These are phyloP conservation scores for Cryphonectria carpinicola DNA, from an alignment of 2,329 filamentous ascomycete species.

Conservation along the genomic window DNA sequence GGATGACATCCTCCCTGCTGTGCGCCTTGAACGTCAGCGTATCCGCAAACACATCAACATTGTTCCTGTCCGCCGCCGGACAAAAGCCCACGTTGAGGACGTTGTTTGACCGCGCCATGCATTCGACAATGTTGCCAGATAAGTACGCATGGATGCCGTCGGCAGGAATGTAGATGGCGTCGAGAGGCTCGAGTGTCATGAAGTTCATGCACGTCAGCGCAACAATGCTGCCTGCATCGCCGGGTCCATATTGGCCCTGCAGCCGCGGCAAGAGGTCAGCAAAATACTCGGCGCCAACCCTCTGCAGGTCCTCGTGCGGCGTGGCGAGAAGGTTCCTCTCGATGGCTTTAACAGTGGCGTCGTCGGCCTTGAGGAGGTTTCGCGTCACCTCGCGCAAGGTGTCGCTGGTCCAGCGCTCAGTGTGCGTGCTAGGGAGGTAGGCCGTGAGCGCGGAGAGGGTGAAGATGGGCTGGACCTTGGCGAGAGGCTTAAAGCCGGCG, in stretches of 20 bases:
- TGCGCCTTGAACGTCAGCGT: slow-evolving; percentile 69
- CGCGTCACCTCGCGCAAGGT: slow-evolving; percentile 60
- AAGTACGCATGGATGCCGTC: slow-evolving; percentile 78
- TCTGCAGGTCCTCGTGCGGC: slow-evolving; percentile 51
- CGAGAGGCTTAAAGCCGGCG: slow-evolving; percentile 71
- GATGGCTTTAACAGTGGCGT: slow-evolving; percentile 55
- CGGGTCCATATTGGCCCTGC: slow-evolving; percentile 63
- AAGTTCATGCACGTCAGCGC: slow-evolving; percentile 78
- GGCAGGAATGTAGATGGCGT: slow-evolving; percentile 71
- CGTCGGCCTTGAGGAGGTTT: slow-evolving; percentile 57
- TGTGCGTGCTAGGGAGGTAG: slow-evolving; percentile 53
- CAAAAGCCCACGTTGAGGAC: slow-evolving; percentile 78
- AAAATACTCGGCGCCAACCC: slow-evolving; percentile 58
- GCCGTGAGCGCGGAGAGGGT: slow-evolving; percentile 56
- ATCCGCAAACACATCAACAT: slow-evolving; percentile 64
- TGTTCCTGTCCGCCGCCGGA: slow-evolving; percentile 66
- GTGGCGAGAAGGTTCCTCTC: slow-evolving; percentile 55
- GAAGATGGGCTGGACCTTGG: slow-evolving; percentile 62
- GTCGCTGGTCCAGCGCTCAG: slow-evolving; percentile 56
- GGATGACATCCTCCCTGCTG: slow-evolving; percentile 56
- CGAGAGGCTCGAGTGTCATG: slow-evolving; percentile 65
- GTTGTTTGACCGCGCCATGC: slow-evolving; percentile 77
- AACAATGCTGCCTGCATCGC: slow-evolving; percentile 70
- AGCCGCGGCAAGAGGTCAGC: slow-evolving; percentile 67
- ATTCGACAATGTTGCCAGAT: slow-evolving; percentile 75